phyloP scores from a whole-genome alignment of 2,329 filamentous ascomycete species.

The Dactylella cylindrospora region DNA sequence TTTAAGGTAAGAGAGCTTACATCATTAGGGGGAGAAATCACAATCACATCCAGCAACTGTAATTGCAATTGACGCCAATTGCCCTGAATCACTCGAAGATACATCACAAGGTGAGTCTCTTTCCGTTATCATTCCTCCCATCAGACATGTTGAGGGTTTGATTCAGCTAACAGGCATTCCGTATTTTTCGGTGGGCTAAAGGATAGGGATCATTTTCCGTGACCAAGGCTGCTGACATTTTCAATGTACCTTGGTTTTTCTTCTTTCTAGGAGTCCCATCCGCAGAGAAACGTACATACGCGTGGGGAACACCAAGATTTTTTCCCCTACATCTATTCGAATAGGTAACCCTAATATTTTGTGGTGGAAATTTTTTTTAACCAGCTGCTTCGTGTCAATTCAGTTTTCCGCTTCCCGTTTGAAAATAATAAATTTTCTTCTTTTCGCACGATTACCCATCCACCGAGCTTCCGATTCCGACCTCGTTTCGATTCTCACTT shows the following conservation, averaged over 20 bases:
- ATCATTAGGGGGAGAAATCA: constrained; percentile 38
- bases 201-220: too few species aligned
- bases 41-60: constrained; percentile 37
- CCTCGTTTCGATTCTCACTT: constrained; percentile 13
- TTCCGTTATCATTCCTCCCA: constrained; percentile 3
- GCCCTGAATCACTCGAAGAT: constrained; percentile 5
- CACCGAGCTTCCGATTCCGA: not conserved
- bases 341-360: too few species aligned
- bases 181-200: constrained; percentile 2
- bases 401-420: too few species aligned
- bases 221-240: too few species aligned
- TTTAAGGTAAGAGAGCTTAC: constrained; percentile 28
- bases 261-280: too few species aligned
- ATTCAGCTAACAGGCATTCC: constrained; percentile 14
- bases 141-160: not conserved
- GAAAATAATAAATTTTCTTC: too few species aligned
- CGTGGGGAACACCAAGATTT: too few species aligned
- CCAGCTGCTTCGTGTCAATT: too few species aligned
- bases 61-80: constrained; percentile 26
- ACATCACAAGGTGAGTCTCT: constrained; percentile 11
- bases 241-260: too few species aligned
- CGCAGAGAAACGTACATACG: too few species aligned
- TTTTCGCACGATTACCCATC: constrained; percentile 4
- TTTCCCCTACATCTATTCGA: too few species aligned
- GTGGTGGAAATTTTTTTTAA: constrained; percentile 5